These are phyloP conservation scores for Fusarium graminum DNA, from an alignment of 2,329 filamentous ascomycete species.

Conservation along the genomic window DNA sequence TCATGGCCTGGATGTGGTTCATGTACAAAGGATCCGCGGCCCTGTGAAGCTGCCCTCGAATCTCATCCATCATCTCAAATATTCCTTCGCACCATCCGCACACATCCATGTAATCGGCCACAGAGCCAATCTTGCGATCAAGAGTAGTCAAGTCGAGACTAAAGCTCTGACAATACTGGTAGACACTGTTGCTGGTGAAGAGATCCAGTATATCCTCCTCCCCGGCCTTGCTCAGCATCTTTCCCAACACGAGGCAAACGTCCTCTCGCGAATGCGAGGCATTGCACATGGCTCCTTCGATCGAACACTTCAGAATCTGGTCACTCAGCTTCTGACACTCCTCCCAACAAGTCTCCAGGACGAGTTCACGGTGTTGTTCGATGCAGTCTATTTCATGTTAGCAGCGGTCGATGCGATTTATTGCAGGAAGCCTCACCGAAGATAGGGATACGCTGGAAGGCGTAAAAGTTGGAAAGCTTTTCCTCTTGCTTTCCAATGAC, in stretches of 20 bases:
- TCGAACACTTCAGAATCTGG: constrained; percentile 7
- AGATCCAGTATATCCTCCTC: constrained; percentile 23
- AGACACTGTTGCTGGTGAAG: constrained; percentile 4
- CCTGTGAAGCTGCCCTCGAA: constrained; percentile 1
- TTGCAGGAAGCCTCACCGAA: constrained; percentile 10
- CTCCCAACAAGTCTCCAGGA: constrained; percentile 14
- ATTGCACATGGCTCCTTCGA: constrained; percentile 1
- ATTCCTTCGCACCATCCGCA: constrained; percentile 17
- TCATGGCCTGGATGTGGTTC: constrained; percentile 12
- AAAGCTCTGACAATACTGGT: constrained; percentile 4
- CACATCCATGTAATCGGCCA: constrained; percentile 19
- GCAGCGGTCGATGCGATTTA: neutral
- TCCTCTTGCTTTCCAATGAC: constrained; percentile 5
- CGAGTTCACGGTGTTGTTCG: constrained; percentile 20
- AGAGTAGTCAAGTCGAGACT: neutral
- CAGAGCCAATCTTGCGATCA: constrained; percentile 13
- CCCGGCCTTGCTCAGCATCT: constrained; percentile 26
- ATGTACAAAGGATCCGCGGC: constrained; percentile 21
- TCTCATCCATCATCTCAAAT: constrained; percentile 4
- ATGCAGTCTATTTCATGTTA: constrained; percentile 25
- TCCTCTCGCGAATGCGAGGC: constrained; percentile 3
- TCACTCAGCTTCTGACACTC: constrained; percentile 27
- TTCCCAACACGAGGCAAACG: constrained; percentile 24
- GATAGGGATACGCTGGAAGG: constrained; percentile 17
- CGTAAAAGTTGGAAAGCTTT: constrained; percentile 5